A percentile compares a stretch with the other conserved stretches of the same genome.
Conservation (phyloP, 169 alveolate genomes). For the Plasmodium ovale region DNA sequence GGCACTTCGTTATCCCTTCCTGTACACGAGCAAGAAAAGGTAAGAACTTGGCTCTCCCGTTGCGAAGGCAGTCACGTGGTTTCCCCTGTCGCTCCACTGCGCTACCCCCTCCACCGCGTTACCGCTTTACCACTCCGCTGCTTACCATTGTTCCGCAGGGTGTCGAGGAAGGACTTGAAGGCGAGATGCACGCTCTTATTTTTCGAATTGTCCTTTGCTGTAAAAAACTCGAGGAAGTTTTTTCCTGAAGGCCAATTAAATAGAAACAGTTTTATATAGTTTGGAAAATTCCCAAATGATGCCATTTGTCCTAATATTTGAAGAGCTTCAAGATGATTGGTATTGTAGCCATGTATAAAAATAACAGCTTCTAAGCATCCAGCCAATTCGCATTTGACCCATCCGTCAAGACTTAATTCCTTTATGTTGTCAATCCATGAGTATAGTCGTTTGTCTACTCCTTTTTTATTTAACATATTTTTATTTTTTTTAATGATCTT, state of each 20-base stretch:
- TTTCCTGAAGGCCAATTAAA: conserved; percentile 90
- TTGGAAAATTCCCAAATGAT: conserved; percentile 88
- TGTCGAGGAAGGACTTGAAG: conserved; percentile 76
- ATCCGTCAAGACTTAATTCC: conserved; percentile 75
- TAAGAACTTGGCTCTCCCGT: no score
- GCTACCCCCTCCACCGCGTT: no score
- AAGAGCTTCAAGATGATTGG: conserved; percentile 78
- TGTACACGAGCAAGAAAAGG: no score
- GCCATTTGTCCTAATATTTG: conserved; percentile 87
- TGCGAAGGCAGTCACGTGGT: no score
- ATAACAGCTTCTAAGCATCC: conserved; percentile 85
- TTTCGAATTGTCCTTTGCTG: conserved; percentile 78
- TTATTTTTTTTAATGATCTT: conserved; percentile 66
- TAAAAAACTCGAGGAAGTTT: conserved; percentile 73
- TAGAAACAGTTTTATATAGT: conserved; percentile 85
- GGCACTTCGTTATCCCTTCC: no score
- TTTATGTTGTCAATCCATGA: conserved; percentile 73
- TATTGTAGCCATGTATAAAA: conserved; percentile 87
- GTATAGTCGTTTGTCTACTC: conserved; percentile 11
- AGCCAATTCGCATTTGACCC: conserved; percentile 84
- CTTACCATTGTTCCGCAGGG: conserved; percentile 67
- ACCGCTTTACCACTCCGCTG: no score
- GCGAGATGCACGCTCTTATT: conserved; percentile 74
- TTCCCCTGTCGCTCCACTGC: no score
- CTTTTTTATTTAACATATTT: conserved; percentile 74